Percentiles rank a stretch among this genome's conserved stretches.
Evolutionary conservation across 2,329 filamentous ascomycete genomes (phyloP).

Genomic region (Calonectria pauciramosa): DNA sequence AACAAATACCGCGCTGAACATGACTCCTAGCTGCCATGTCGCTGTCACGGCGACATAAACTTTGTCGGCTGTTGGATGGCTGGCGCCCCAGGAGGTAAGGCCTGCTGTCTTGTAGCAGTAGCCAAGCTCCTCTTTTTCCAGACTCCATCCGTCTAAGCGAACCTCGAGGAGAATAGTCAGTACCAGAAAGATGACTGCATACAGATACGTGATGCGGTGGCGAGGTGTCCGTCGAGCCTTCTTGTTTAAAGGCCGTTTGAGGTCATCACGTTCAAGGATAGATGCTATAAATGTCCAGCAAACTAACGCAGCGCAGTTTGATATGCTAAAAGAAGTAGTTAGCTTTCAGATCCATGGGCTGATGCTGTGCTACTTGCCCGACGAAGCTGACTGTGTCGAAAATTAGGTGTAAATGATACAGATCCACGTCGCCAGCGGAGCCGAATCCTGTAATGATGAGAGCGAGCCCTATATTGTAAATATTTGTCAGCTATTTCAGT

Average conservation of each 20-base stretch:
- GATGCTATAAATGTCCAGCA: not conserved
- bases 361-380: not conserved
- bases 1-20: not conserved
- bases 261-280: not conserved
- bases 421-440: not conserved
- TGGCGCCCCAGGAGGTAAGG: not conserved
- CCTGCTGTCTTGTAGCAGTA: not conserved
- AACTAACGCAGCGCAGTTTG: not conserved
- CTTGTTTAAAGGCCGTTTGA: not conserved
- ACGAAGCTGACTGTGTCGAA: conserved; percentile 1
- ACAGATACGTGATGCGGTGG: not conserved
- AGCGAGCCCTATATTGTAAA: not conserved
- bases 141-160: not conserved
- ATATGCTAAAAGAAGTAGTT: not conserved
- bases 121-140: not conserved
- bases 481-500: not conserved
- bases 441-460: not conserved
- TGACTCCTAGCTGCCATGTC: not conserved
- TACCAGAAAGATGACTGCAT: not conserved
- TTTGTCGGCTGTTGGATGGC: not conserved
- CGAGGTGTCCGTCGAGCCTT: not conserved
- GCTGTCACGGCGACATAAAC: not conserved
- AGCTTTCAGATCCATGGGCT: not conserved
- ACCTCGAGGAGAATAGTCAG: not conserved
- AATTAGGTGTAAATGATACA: not conserved